Evolutionary conservation across 73 alveolate species (phyloP), one percentile per base, ranked within the genome.

Genomic region (Paramecium octaurelia): DNA sequence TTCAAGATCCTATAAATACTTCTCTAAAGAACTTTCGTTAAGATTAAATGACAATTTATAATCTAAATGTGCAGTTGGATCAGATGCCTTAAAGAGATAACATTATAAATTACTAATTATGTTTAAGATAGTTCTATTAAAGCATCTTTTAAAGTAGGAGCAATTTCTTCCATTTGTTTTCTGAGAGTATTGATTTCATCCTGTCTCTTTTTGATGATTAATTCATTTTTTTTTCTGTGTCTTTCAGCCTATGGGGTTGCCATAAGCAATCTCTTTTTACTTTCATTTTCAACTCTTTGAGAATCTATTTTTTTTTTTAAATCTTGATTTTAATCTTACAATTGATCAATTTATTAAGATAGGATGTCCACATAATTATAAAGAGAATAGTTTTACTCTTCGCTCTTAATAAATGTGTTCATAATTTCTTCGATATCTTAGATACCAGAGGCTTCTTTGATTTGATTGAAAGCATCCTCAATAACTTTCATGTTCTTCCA

Each of bases 381-480:
- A n/a, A 97, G 93, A 0, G 98, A 91, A 86, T 95, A 97, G 64
- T 96, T 97, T 83, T 96, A 88, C 73, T 96, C 98, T 77, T 97
- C 99, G 86, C 98, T 98, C 38, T 97, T 96, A 24, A 97, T 97
- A 77, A 97, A 97, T 40, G 96, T 96, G 59, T 92, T 95, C 64
- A 95, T 98, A 9, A 97, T 95, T 85, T 96, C 98, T 85, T 97
- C 98, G 1, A 97, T 97, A 64, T 97, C 98, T 24, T 94, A 86
- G 2, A 96, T 96, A 24, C 98, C 98, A 23, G 98, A 94, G 3
- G 97, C 95, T 77, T 96, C 96, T 46, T 95, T 91, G 27, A 97
- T 96, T 18, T 92, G 46, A 64, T 88, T 83, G 80, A 97, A 97
- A 7, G 98, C 98, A 70, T 97, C 98, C 57, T 96, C 95, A 69